Base-by-base conservation (phyloP, 495 filamentous ascomycete species). In the Lichenothelia convexa region DNA sequence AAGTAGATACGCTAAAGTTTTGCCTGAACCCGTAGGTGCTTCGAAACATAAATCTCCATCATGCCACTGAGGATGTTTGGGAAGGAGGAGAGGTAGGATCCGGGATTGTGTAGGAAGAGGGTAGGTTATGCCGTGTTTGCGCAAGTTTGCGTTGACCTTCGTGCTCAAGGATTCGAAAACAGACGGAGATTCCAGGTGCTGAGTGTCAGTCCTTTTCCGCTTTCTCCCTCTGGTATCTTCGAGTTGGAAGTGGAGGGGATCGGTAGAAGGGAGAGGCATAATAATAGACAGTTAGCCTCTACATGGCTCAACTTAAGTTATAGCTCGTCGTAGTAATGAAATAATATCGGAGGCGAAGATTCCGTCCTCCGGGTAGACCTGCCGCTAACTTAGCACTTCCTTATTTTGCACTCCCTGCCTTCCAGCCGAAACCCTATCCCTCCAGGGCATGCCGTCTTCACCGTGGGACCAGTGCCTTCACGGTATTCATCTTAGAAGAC, bases 21-120 rank as follows among this genome's bases (percentile, higher is more conserved):
- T 95, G 32, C 87, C 87, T 0, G 87, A 94, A 3, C 87, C 87
- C 1, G 87, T 95, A 3, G 82, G 71, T 1, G 87, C 87, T 16
- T 83, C 84, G 12, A 95, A 70, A 35, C 89, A 78, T 5, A 95
- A 42, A 57, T 95, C 87, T 2, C 82, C 78, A 2, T 63, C 54
- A 38, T 70, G 64, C 12, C 54, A 59, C 29, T 68, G 52, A 9
- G 31, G 12, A 55, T n/a, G 51, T 0, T 67, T 67, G 5, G 77
- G 68, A 0, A 87, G 56, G 3, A 94, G 65, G 20, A 91, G 58
- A 4, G 85, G 84, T 19, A 94, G 67, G 0, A 87, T 69, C 0
- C 73, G 70, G 0, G 81, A 73, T 52, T 95, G 87, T 0, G 94
- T 76, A 1, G 86, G 77, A 47, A 93, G 80, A 1, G 89, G 82